Percentiles rank a stretch among this genome's conserved stretches.
Evolutionary conservation across 768 basidiomycete species (phyloP).

Genomic region (Auriscalpium microsporum): DNA sequence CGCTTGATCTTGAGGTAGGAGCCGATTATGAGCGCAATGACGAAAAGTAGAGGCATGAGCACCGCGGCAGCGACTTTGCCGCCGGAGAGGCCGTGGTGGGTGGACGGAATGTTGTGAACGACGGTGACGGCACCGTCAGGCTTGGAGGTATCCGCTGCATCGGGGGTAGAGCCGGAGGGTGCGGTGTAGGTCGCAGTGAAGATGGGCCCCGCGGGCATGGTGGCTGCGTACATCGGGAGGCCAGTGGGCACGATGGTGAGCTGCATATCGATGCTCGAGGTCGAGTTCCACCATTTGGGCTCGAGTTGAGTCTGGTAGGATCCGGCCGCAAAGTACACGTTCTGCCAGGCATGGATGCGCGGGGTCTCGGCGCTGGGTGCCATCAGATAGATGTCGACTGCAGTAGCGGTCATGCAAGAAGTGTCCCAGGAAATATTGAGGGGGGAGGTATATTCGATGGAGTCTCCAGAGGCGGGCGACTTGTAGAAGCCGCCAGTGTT

Average conservation of each 20-base stretch:
- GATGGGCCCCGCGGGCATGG: constrained; percentile 58
- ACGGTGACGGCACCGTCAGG: constrained; percentile 32
- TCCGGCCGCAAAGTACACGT: constrained; percentile 40
- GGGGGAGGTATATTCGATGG: constrained; percentile 38
- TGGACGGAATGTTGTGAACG: constrained; percentile 27
- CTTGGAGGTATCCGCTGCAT: constrained; percentile 34
- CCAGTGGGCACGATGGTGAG: constrained; percentile 48
- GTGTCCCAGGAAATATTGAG: constrained; percentile 60
- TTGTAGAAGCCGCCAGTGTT: constrained; percentile 53
- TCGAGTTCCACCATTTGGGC: constrained; percentile 67
- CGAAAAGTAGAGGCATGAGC: constrained; percentile 52
- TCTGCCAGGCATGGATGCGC: constrained; percentile 50
- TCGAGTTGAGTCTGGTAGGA: constrained; percentile 40
- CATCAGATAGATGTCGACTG: constrained; percentile 63
- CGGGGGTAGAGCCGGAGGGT: constrained; percentile 29
- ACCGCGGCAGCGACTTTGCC: constrained; percentile 62
- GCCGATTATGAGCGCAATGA: constrained; percentile 33
- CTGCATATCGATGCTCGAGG: constrained; percentile 41
- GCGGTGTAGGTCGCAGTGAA: constrained; percentile 56
- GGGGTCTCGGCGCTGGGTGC: constrained; percentile 35
- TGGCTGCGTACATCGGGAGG: constrained; percentile 40
- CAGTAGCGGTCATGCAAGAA: constrained; percentile 40
- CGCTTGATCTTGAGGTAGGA: constrained; percentile 50
- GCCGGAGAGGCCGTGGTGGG: constrained; percentile 25
- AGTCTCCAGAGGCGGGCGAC: constrained; percentile 39